Percentiles rank a stretch among this genome's conserved stretches.
Conservation (phyloP, 768 basidiomycete species). For the Fistulinella prunicolor region DNA sequence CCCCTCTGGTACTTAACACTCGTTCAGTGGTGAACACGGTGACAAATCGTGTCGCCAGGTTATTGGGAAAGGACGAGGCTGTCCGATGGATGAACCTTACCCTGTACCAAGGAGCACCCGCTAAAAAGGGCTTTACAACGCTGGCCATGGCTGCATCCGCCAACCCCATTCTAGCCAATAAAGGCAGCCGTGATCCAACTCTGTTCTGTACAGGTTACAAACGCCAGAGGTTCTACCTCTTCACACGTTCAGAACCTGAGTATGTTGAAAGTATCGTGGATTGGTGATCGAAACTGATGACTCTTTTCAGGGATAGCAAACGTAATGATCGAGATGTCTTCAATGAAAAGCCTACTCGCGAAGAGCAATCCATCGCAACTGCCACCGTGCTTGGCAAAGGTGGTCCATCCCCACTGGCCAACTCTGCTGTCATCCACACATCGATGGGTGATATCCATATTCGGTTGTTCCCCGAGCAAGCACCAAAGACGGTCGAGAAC, state of each 20-base stretch:
- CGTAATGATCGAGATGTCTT: slow-evolving; percentile 92
- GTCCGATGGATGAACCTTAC: slow-evolving; percentile 86
- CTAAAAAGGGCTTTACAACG: slow-evolving; percentile 82
- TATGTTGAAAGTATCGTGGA: slow-evolving; percentile 40
- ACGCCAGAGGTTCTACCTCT: slow-evolving; percentile 90
- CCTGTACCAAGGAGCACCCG: slow-evolving; percentile 91
- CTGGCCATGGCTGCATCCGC: slow-evolving; percentile 93
- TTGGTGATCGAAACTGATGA: not conserved
- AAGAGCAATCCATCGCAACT: slow-evolving; percentile 86
- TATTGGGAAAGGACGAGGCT: slow-evolving; percentile 93
- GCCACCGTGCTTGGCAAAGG: slow-evolving; percentile 46
- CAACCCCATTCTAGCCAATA: slow-evolving; percentile 90
- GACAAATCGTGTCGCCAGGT: slow-evolving; percentile 85
- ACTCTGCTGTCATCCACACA: slow-evolving; percentile 88
- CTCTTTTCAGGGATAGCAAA: slow-evolving; percentile 66
- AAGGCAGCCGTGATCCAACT: slow-evolving; percentile 82
- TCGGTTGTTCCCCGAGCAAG: slow-evolving; percentile 84
- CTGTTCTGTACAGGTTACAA: slow-evolving; percentile 94
- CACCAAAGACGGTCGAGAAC: slow-evolving; percentile 96
- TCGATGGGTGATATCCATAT: slow-evolving; percentile 92
- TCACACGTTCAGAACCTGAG: slow-evolving; percentile 89
- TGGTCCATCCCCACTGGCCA: slow-evolving; percentile 70
- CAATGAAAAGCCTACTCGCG: slow-evolving; percentile 95
- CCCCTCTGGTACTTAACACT: not conserved
- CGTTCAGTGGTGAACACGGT: slow-evolving; percentile 84